Conservation (phyloP, 108 stramenopile genomes). For the Nannochloropsis salina region DNA sequence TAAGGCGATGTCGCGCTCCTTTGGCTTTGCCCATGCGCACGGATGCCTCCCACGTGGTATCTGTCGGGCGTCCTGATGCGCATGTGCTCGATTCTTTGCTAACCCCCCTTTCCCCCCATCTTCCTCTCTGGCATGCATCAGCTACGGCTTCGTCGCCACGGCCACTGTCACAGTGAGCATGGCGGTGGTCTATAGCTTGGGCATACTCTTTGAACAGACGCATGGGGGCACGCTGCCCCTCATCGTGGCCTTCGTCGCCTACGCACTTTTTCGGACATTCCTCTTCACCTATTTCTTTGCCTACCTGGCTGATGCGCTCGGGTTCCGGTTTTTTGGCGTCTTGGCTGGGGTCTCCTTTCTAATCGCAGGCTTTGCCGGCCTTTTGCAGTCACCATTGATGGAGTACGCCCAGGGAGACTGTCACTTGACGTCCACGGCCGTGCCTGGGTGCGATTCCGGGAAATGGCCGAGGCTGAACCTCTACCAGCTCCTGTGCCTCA, state of each 20-base stretch:
- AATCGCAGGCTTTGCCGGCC: conserved; percentile 40
- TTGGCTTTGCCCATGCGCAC: no score
- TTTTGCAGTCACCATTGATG: neutral
- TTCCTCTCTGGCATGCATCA: neutral
- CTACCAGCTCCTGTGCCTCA: neutral
- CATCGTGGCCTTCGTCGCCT: conserved; percentile 45
- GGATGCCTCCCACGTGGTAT: no score
- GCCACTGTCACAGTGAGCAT: conserved; percentile 45
- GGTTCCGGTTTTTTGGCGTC: conserved; percentile 64
- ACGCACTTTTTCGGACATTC: conserved; percentile 57
- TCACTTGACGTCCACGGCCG: neutral
- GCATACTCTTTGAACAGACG: conserved; percentile 33
- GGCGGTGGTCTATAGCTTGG: conserved; percentile 50
- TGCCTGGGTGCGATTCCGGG: neutral
- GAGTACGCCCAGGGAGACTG: neutral
- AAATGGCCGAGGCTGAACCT: neutral
- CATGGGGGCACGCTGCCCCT: conserved; percentile 26
- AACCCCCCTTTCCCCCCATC: neutral
- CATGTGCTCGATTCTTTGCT: neutral
- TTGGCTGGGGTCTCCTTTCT: conserved; percentile 58
- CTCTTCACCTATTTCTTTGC: conserved; percentile 59
- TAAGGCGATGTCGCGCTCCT: no score
- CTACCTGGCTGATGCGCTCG: conserved; percentile 54
- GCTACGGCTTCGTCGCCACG: conserved; percentile 46
- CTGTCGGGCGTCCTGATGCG: no score